Evolutionary conservation across 768 basidiomycete species (phyloP), one percentile per base, ranked within the genome.

Genomic region (Boletus insuetus): DNA sequence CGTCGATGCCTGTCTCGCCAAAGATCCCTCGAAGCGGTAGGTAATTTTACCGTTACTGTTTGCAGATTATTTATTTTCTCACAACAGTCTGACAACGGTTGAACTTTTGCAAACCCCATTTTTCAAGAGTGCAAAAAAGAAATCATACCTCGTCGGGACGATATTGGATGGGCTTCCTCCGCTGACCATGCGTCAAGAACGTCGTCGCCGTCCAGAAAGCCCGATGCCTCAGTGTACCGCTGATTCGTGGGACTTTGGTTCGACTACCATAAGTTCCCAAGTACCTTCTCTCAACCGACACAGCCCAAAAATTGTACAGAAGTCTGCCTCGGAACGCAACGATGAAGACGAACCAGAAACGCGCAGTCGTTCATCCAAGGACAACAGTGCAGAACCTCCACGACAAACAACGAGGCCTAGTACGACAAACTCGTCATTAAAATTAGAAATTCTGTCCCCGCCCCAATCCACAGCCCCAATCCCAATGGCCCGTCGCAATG

Each of bases 201-300:
- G 88, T 13, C 69, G 61, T 63, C 80, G 79, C 42, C 75, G 68
- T 47, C 67, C 71, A 13, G 75, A 72, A 13, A 70, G 68, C 42
- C 51, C 72, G 6, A 65, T 75, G 39, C 67, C 64, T 9, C 77
- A 74, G 42, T 75, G 74, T 43, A 86, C 89, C 11, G 71, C 86
- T 51, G 90, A 88, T 51, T 91, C 90, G 4, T 93, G 90, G 90
- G 89, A 93, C 65, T 93, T 93, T 68, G 67, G 78, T 22, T 56
- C 45, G 17, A 74, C 81, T 0, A 81, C 79, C 11, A 54, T 78
- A 12, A 67, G 75, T 55, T 77, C 79, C 7, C 74, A 71, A 16
- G 11, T 54, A 19, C 19, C 61, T 7, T 59, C 61, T 20, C 46
- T 57, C 9, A 40, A 19, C n/a, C 60, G 54, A 35, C 11, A 48